Evolutionary conservation across 1,139 yeast genomes (phyloP).

Genomic region (Candida neerlandica): DNA sequence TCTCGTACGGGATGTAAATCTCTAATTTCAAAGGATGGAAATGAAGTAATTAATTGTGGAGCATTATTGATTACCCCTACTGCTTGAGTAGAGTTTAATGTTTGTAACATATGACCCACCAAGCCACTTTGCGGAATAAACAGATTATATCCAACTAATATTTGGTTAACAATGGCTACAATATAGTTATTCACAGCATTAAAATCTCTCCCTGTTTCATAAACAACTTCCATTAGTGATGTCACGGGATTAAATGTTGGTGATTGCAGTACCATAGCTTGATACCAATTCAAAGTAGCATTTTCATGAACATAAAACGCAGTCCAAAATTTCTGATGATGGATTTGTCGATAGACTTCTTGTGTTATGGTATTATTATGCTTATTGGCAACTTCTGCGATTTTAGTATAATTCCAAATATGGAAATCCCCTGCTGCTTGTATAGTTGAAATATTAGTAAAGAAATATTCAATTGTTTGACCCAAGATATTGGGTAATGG

Average conservation of each 20-base stretch:
- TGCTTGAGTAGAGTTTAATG: conserved; percentile 24
- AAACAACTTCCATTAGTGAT: conserved; percentile 25
- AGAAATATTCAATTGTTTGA: conserved; percentile 25
- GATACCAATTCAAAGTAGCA: conserved; percentile 26
- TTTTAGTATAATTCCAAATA: conserved; percentile 23
- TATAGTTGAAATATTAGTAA: conserved; percentile 24
- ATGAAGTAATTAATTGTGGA: conserved; percentile 28
- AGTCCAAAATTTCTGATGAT: conserved; percentile 36
- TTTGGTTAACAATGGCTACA: conserved; percentile 19
- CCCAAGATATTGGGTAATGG: conserved; percentile 30
- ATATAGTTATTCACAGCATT: conserved; percentile 31
- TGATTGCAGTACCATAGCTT: conserved; percentile 20
- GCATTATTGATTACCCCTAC: conserved; percentile 20
- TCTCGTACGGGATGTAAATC: conserved; percentile 28
- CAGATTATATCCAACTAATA: conserved; percentile 18
- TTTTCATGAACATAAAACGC: conserved; percentile 31
- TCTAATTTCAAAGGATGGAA: conserved; percentile 23
- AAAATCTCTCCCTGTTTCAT: conserved; percentile 37
- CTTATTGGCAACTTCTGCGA: conserved; percentile 21
- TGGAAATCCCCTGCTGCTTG: conserved; percentile 24
- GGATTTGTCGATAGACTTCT: conserved; percentile 33
- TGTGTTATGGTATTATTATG: conserved; percentile 24
- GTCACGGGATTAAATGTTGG: conserved; percentile 20
- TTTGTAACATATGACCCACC: conserved; percentile 21
- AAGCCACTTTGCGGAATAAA: conserved; percentile 25